phyloP scores from a whole-genome alignment of 345 rosid genomes.

The Boechera stricta region DNA sequence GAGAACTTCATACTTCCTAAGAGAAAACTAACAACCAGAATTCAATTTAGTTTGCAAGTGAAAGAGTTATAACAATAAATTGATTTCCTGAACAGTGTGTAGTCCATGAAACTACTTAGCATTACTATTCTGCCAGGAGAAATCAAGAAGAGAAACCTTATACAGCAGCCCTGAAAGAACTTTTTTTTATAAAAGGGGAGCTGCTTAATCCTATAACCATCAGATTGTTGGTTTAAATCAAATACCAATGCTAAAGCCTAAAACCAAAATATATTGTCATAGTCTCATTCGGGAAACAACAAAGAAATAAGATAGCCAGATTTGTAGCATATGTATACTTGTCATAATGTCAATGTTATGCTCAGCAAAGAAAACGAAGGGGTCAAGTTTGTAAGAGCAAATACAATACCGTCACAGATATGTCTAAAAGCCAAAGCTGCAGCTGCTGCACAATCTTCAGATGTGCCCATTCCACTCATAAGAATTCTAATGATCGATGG shows the following conservation, averaged over 20 bases:
- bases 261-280: conserved; percentile 24
- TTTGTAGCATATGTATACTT: conserved; percentile 28
- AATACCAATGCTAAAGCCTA: conserved; percentile 22
- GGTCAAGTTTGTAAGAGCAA: conserved; percentile 26
- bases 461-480: conserved; percentile 86
- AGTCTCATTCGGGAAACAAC: conserved; percentile 13
- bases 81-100: background rate
- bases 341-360: conserved; percentile 28
- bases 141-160: conserved; percentile 18
- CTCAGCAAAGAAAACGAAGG: conserved; percentile 15
- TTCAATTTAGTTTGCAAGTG: conserved; percentile 39
- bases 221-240: conserved; percentile 23
- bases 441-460: conserved; percentile 98
- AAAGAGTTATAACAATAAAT: background rate
- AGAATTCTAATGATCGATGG: conserved; percentile 77
- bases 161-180: conserved; percentile 18
- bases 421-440: conserved; percentile 97
- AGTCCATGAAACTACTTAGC: conserved; percentile 25
- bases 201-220: conserved; percentile 11
- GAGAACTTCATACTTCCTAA: conserved; percentile 38
- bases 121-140: conserved; percentile 22
- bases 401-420: conserved; percentile 81
- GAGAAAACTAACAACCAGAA: conserved; percentile 41
- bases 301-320: conserved; percentile 17
- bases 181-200: conserved; percentile 21